These are phyloP conservation scores for Clavispora asparagi DNA, from an alignment of 805 yeast genomes.

Conservation along the genomic window DNA sequence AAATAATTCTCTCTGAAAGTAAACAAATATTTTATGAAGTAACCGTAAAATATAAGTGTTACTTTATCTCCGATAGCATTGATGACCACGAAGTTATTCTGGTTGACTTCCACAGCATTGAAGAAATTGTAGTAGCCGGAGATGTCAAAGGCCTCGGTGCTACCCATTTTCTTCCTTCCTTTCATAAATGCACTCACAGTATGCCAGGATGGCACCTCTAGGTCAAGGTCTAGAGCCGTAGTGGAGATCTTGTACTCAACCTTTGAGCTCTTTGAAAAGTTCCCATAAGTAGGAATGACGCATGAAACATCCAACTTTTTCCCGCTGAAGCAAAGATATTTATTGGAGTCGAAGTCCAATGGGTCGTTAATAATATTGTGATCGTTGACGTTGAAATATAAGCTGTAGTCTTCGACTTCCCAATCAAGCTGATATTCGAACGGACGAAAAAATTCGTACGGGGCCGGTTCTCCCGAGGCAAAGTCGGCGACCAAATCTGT, in stretches of 20 bases:
- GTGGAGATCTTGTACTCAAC: slow-evolving; percentile 50
- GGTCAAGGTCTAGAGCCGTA: slow-evolving; percentile 52
- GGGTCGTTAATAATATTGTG: slow-evolving; percentile 87
- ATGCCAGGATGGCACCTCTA: slow-evolving; percentile 91
- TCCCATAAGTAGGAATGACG: slow-evolving; percentile 54
- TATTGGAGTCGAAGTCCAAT: slow-evolving; percentile 74
- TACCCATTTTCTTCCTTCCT: slow-evolving; percentile 55
- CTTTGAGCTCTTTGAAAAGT: slow-evolving; percentile 47
- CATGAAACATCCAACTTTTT: slow-evolving; percentile 43
- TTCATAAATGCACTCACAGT: slow-evolving; percentile 70
- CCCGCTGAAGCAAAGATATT: slow-evolving; percentile 71
- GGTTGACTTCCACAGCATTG: slow-evolving; percentile 54
- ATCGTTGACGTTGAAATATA: slow-evolving; percentile 79
- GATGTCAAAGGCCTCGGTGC: slow-evolving; percentile 55
- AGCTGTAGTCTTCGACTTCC: slow-evolving; percentile 49
- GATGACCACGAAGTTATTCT: slow-evolving; percentile 65
- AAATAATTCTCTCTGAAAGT: slow-evolving; percentile 81
- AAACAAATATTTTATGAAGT: slow-evolving; percentile 68
- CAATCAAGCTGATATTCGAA: slow-evolving; percentile 58
- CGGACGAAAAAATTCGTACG: slow-evolving; percentile 76
- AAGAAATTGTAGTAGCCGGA: slow-evolving; percentile 63
- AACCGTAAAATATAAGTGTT: slow-evolving; percentile 73
- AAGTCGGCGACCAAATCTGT: slow-evolving; percentile 76
- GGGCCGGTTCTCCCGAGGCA: slow-evolving; percentile 61
- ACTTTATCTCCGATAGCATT: slow-evolving; percentile 63